These are phyloP conservation scores for Phalaenopsis hybrid DNA, from an alignment of 116 monocot species.

Conservation along the genomic window DNA sequence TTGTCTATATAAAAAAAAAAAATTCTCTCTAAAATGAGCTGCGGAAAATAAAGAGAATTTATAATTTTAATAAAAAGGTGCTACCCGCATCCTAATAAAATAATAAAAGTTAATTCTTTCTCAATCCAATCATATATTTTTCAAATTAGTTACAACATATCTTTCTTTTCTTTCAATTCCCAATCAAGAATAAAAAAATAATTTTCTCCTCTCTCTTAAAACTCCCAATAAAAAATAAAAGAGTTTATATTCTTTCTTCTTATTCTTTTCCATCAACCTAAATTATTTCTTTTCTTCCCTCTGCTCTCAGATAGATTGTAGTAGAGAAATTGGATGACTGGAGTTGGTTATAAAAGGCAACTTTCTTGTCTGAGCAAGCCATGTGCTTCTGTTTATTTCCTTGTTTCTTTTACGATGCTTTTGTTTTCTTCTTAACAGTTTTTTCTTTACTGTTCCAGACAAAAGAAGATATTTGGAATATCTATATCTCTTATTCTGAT, in stretches of 20 bases:
- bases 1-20: no score
- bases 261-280: background rate
- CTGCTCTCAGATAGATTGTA: background rate
- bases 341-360: background rate
- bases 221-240: background rate
- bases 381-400: background rate
- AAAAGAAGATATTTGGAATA: conserved; percentile 49
- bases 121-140: background rate
- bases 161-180: background rate
- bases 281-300: background rate
- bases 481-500: conserved; percentile 83
- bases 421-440: conserved; percentile 1
- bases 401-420: background rate
- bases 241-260: background rate
- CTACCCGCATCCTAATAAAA: no score
- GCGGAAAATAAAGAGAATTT: no score
- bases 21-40: no score
- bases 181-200: background rate
- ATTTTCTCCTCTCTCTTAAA: background rate
- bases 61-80: no score
- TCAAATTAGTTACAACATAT: background rate
- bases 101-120: no score
- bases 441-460: conserved; percentile 21
- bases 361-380: background rate
- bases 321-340: background rate